A percentile compares a stretch with the other conserved stretches of the same genome.
phyloP scores from a whole-genome alignment of 164 flowering plant genomes.

The Berberis vulgaris region DNA sequence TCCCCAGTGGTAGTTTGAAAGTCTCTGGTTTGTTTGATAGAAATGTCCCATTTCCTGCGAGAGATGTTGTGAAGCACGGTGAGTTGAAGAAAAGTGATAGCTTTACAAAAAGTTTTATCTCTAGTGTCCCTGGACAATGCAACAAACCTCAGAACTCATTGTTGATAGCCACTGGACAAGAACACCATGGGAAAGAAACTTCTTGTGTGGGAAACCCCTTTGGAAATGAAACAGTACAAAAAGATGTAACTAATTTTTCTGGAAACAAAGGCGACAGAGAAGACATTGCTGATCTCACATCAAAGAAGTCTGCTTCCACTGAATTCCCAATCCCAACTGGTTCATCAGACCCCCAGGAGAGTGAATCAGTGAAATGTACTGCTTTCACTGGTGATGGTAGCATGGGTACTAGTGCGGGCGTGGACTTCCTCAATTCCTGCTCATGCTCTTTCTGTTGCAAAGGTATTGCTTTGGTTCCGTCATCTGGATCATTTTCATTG shows the following conservation, averaged over 20 bases:
- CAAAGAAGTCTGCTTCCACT: slow-evolving; percentile 22
- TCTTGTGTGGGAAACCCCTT: neutral
- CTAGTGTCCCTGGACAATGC: neutral
- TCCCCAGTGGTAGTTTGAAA: slow-evolving; percentile 12
- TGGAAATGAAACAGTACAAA: slow-evolving; percentile 4
- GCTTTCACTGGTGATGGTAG: slow-evolving; percentile 20
- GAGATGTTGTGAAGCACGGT: slow-evolving; percentile 1
- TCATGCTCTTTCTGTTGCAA: slow-evolving; percentile 79
- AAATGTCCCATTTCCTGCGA: slow-evolving; percentile 3
- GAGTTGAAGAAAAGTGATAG: slow-evolving; percentile 19
- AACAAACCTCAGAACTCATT: slow-evolving; percentile 5
- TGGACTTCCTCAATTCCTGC: slow-evolving; percentile 47
- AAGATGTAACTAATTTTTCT: slow-evolving; percentile 5
- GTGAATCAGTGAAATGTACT: slow-evolving; percentile 33
- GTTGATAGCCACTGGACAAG: slow-evolving; percentile 2
- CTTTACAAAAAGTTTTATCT: slow-evolving; percentile 4
- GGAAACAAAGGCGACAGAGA: slow-evolving; percentile 7
- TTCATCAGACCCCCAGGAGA: slow-evolving; percentile 23
- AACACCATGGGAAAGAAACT: slow-evolving; percentile 7
- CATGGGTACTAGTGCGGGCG: slow-evolving; percentile 14
- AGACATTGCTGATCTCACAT: slow-evolving; percentile 18
- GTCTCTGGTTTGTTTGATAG: slow-evolving; percentile 3
- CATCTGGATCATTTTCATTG: neutral
- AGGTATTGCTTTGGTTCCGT: slow-evolving; percentile 36
- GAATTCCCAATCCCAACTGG: slow-evolving; percentile 27